Evolutionary conservation across 2,329 filamentous ascomycete species (phyloP), one percentile per base, ranked within the genome.

Genomic region (Aureobasidium lini): DNA sequence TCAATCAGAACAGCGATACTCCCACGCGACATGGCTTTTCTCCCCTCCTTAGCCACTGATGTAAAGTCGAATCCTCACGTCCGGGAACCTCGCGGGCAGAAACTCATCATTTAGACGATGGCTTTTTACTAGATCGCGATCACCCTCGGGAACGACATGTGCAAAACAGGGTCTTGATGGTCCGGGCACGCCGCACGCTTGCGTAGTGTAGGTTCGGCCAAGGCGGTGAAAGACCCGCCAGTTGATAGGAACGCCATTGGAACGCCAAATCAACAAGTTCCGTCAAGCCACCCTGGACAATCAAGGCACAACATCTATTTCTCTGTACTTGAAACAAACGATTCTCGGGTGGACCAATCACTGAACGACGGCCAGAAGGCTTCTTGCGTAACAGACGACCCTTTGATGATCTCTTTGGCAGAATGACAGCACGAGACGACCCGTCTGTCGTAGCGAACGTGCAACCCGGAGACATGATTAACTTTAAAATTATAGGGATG

Each of bases 41-140:
- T 52, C 36, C 18, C 48, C 48, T 28, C 36, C 34, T 52, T 31
- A 39, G 48, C 36, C 48, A 36, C 48, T 52, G 48, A 52, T 52
- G 48, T 40, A 52, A 31, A 39, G 23, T 31, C 18, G 32, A 52
- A 40, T 13, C 34, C 36, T 49, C 28, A 28, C 18, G 47, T 49
- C 47, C 47, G 47, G 46, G 46, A 31, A 37, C 3, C 18, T 50
- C 18, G 15, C 15, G 15, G 8, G 39, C 34, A 23, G 40, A 16
- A 31, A 31, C 13, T 7, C 48, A 52, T 40, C 34, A 29, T 49
- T 49, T 40, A 16, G 18, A 40, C 34, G 18, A 50, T 11, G 47
- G 48, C 48, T 40, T 50, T 37, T 39, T 36, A 11, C 31, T 15
- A 31, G 18, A 52, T 52, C 48, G 18, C 7, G 18, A 52, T 52